Base-by-base conservation (phyloP, 2,329 filamentous ascomycete species). In the Bipolaris oryzae region DNA sequence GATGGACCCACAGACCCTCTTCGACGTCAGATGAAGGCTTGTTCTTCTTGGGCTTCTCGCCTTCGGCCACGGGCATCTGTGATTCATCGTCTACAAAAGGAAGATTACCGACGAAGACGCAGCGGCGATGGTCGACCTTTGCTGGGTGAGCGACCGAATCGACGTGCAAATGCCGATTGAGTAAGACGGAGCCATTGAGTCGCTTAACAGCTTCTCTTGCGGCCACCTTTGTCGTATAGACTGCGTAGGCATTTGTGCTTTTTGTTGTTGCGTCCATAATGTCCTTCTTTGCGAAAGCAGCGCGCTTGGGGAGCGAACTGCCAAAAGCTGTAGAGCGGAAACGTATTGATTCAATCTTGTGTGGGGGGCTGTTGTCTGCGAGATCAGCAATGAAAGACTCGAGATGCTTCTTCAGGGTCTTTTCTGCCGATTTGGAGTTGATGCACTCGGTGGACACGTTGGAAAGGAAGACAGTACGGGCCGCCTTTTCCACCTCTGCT, bases 81-180 rank as follows among this genome's bases (percentile, higher is more conserved):
- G 85, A 90, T 78, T 97, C 93, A 64, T 97, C 92, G 70, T 97
- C 94, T 15, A 99, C 91, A 70, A 99, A 99, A 47, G 92, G 92
- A 1, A 99, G 84, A 72, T 99, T 99, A 44, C 95, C 95, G 23
- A 99, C 91, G 71, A 99, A 99, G 15, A 99, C 88, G 76, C 95
- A 99, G 52, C 93, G 89, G 57, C 89, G 88, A 76, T 96, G 88
- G 72, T 96, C 94, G 16, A 88, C 86, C 38, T 88, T 85, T 13
- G 90, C 84, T 0, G 95, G 95, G 76, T 97, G 92, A 0, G 93
- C 91, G 33, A 99, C 88, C 64, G 88, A 91, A 78, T 99, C 95
- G 21, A 94, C 94, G 39, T 94, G 88, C 53, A 99, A 79, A 77
- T 99, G 95, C 31, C 95, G 89, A 65, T 91, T 90, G 15, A 99